phyloP scores from a whole-genome alignment of 805 yeast species.

The Metschnikowia hibisci region DNA sequence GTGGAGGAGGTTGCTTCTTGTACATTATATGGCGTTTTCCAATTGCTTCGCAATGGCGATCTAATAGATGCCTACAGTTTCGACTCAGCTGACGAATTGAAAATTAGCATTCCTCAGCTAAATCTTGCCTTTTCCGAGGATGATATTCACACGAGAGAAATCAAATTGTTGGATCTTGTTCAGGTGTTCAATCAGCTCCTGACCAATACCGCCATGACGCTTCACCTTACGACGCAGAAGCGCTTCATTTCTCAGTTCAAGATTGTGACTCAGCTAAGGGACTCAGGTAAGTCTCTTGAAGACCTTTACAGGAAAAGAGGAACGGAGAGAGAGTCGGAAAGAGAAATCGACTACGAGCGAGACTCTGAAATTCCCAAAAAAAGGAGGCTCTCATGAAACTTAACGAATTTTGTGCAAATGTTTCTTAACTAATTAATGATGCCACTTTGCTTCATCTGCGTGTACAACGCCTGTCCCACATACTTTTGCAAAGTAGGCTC shows the following conservation, averaged over 20 bases:
- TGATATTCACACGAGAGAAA: constrained; percentile 24
- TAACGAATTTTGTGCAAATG: no score
- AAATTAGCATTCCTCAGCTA: constrained; percentile 27
- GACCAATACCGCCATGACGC: constrained; percentile 13
- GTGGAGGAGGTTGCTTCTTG: constrained; percentile 15
- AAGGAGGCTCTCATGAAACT: neutral
- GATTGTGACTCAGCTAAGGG: constrained; percentile 19
- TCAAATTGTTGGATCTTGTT: constrained; percentile 26
- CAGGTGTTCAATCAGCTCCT: constrained; percentile 5
- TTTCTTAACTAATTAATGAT: constrained; percentile 10
- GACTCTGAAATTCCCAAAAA: constrained; percentile 1
- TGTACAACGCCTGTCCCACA: constrained; percentile 57
- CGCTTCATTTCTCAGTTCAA: constrained; percentile 29
- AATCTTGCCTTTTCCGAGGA: constrained; percentile 31
- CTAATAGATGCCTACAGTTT: constrained; percentile 24
- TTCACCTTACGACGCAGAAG: constrained; percentile 20
- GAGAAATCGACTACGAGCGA: neutral
- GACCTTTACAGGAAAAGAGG: neutral
- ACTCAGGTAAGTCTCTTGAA: constrained; percentile 21
- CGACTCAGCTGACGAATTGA: constrained; percentile 25
- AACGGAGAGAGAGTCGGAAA: neutral
- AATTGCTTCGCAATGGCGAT: constrained; percentile 26
- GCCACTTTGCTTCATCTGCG: constrained; percentile 51
- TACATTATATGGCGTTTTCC: constrained; percentile 26
- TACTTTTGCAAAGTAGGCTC: constrained; percentile 59